phyloP scores from a whole-genome alignment of 192 early-diverging fungal genomes.

The Tieghemiomyces parasiticus region DNA sequence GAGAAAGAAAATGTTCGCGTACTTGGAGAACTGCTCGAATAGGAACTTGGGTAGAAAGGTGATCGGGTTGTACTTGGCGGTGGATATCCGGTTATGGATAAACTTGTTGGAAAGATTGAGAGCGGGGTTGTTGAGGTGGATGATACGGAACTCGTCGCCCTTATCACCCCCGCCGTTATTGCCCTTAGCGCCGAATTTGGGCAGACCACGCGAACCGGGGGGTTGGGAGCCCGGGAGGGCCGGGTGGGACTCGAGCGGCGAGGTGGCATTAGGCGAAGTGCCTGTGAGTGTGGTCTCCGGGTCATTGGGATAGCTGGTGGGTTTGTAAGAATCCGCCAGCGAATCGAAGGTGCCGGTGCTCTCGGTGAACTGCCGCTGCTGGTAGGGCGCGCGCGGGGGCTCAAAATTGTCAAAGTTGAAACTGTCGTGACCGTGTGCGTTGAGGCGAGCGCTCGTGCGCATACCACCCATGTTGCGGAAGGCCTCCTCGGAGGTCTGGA shows the following conservation, averaged over 20 bases:
- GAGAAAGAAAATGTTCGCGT: slow-evolving; percentile 98
- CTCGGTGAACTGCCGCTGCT: not conserved
- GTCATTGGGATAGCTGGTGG: not conserved
- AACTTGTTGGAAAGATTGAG: slow-evolving; percentile 68
- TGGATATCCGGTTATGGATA: slow-evolving; percentile 84
- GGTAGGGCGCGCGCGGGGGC: not conserved
- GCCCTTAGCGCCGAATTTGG: not conserved
- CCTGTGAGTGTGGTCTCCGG: slow-evolving; percentile 4
- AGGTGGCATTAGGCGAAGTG: slow-evolving; percentile 4
- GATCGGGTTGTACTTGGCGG: slow-evolving; percentile 88
- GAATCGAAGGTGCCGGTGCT: slow-evolving; percentile 9
- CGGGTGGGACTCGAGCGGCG: not conserved
- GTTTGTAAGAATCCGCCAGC: slow-evolving; percentile 4
- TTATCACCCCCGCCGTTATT: not conserved
- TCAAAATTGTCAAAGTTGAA: not conserved
- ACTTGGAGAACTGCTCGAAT: slow-evolving; percentile 95
- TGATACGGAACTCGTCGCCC: slow-evolving; percentile 42
- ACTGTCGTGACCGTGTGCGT: not conserved
- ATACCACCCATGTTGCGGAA: slow-evolving; percentile 7
- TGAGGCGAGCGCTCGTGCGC: not conserved
- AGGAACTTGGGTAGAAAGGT: slow-evolving; percentile 94
- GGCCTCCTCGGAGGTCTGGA: not conserved
- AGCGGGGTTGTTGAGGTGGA: slow-evolving; percentile 75
- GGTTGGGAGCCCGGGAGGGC: not conserved
- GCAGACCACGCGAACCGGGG: not conserved